These are phyloP conservation scores for Bassia scoparia DNA, from an alignment of 148 eudicot genomes.

Conservation along the genomic window DNA sequence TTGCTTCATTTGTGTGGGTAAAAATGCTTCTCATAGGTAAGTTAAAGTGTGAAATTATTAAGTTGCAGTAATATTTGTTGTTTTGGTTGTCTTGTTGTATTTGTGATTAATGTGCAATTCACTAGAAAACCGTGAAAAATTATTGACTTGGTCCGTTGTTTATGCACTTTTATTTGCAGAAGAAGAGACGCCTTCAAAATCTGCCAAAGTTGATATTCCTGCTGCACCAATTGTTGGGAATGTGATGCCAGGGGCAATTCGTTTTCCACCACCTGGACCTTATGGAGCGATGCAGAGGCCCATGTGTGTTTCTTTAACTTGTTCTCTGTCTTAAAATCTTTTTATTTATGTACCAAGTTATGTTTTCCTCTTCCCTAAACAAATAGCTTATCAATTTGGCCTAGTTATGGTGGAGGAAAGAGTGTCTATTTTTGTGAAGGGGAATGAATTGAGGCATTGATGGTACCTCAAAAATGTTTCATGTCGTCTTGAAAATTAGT, in stretches of 20 bases:
- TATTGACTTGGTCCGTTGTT: not conserved
- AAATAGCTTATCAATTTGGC: not conserved
- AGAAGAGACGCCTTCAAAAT: constrained; percentile 71
- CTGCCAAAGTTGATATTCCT: constrained; percentile 59
- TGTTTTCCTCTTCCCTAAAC: not conserved
- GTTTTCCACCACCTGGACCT: constrained; percentile 53
- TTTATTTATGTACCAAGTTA: not conserved
- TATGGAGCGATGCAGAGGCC: constrained; percentile 65
- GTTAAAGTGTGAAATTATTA: no score
- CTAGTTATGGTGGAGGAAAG: not conserved
- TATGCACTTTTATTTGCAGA: constrained; percentile 44
- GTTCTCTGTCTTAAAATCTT: not conserved
- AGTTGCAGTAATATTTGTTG: no score
- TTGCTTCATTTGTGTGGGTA: no score
- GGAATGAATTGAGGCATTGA: not conserved
- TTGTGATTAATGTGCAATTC: not conserved
- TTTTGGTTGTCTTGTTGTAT: not conserved
- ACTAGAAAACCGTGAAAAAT: not conserved
- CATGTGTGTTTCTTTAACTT: constrained; percentile 38
- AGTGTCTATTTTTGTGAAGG: no score
- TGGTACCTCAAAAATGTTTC: not conserved
- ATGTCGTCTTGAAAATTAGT: not conserved
- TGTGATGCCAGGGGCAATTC: constrained; percentile 53
- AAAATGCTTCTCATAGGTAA: no score
- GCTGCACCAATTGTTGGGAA: constrained; percentile 48